A percentile compares a stretch with the other conserved stretches of the same genome.
Conservation (phyloP, 2,329 filamentous ascomycete genomes). For the Huntiella savannae region DNA sequence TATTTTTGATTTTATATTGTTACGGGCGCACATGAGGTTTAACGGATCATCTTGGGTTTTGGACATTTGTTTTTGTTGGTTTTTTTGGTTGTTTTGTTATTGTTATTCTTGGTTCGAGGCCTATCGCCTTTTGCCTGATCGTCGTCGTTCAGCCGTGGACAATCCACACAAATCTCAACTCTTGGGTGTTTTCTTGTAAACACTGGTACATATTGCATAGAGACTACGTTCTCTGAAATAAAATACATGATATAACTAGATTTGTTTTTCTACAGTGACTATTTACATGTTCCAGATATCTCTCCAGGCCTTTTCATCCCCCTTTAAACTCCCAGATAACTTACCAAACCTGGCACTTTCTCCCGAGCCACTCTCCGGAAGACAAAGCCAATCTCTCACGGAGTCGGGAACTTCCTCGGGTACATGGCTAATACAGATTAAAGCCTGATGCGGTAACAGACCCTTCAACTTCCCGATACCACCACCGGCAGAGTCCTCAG, state of each 20-base stretch:
- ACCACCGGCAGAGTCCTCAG: constrained; percentile 20
- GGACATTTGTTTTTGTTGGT: background rate
- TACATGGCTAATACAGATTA: constrained; percentile 85
- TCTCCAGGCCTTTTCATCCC: constrained; percentile 38
- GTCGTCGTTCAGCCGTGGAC: constrained; percentile 8
- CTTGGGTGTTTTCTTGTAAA: background rate
- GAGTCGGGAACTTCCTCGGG: constrained; percentile 76
- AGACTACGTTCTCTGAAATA: background rate
- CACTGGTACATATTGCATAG: background rate
- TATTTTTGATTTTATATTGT: constrained; percentile 6
- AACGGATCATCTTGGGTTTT: background rate
- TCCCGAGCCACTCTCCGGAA: constrained; percentile 56
- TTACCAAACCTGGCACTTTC: constrained; percentile 42
- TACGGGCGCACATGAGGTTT: constrained; percentile 1
- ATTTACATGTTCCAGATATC: constrained; percentile 38
- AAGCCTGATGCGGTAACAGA: constrained; percentile 50
- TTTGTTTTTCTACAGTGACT: background rate
- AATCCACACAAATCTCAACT: constrained; percentile 8
- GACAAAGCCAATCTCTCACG: constrained; percentile 66
- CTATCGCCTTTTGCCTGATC: background rate
- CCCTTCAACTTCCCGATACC: constrained; percentile 31
- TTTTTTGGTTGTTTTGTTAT: constrained; percentile 2
- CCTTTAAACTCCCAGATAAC: constrained; percentile 40
- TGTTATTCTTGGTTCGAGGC: constrained; percentile 1
- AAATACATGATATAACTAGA: background rate